Percentiles rank a stretch among this genome's conserved stretches.
phyloP scores from a whole-genome alignment of 306 rosid genomes.

The Fagus sylvatica region DNA sequence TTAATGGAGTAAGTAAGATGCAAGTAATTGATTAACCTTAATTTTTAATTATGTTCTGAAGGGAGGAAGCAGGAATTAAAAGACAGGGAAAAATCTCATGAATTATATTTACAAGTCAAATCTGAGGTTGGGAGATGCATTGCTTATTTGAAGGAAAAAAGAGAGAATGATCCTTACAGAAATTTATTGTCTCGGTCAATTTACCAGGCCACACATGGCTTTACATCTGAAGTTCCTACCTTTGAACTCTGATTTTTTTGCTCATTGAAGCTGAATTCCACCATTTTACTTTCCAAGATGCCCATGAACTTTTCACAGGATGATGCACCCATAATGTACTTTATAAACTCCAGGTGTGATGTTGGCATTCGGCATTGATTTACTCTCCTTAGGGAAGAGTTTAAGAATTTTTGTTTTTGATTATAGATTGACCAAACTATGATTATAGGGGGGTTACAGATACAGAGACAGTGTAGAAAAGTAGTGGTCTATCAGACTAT shows the following conservation, averaged over 20 bases:
- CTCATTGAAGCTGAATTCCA: neutral
- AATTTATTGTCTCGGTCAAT: slow-evolving; percentile 51
- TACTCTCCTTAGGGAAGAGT: neutral
- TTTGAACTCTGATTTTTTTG: slow-evolving; percentile 58
- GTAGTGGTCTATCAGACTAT: neutral
- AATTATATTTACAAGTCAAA: slow-evolving; percentile 70
- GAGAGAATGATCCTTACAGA: slow-evolving; percentile 81
- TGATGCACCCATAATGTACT: too few species aligned
- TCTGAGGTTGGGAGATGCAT: slow-evolving; percentile 69
- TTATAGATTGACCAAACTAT: neutral
- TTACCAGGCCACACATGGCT: slow-evolving; percentile 63
- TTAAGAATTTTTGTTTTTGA: neutral
- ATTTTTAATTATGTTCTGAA: slow-evolving; percentile 27
- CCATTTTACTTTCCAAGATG: neutral
- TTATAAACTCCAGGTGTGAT: too few species aligned
- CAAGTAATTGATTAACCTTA: neutral
- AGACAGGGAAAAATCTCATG: slow-evolving; percentile 55
- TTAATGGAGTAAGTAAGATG: neutral
- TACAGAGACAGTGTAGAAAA: neutral
- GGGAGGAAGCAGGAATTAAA: slow-evolving; percentile 65
- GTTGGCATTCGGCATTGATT: neutral
- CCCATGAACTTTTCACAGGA: neutral
- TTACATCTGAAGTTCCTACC: slow-evolving; percentile 63
- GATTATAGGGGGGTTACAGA: neutral
- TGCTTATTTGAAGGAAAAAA: slow-evolving; percentile 63